Percentiles rank a stretch among this genome's conserved stretches.
Evolutionary conservation across 2,329 filamentous ascomycete genomes (phyloP).

Genomic region (Fusarium sp.): DNA sequence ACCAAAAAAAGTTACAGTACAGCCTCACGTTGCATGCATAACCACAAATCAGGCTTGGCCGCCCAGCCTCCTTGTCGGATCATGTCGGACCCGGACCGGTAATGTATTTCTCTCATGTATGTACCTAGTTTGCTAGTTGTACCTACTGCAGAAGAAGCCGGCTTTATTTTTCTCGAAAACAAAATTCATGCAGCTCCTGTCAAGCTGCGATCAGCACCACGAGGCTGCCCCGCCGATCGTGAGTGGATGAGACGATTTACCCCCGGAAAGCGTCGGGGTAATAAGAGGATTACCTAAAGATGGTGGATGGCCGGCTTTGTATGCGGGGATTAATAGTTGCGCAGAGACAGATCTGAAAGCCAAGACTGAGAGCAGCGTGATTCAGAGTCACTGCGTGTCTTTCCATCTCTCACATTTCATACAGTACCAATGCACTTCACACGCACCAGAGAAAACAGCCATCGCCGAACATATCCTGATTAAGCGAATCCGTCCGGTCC

Average conservation of each 20-base stretch:
- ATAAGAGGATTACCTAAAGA: constrained; percentile 25
- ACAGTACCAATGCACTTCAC: not conserved
- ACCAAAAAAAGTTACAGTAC: constrained; percentile 15
- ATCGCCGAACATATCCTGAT: constrained; percentile 43
- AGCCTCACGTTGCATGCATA: constrained; percentile 31
- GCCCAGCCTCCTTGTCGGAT: constrained; percentile 38
- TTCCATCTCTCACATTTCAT: not conserved
- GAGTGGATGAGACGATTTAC: constrained; percentile 41
- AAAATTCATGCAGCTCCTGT: constrained; percentile 2
- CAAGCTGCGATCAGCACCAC: constrained; percentile 37
- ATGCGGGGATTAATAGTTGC: constrained; percentile 21
- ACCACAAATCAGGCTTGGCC: constrained; percentile 14
- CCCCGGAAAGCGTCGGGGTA: constrained; percentile 25
- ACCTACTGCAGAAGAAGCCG: not conserved
- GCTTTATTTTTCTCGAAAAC: constrained; percentile 10
- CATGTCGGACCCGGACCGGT: constrained; percentile 45
- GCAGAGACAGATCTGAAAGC: no score
- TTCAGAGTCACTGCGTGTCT: not conserved
- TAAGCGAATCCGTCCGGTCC: constrained; percentile 33
- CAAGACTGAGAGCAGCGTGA: no score
- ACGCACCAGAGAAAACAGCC: not conserved
- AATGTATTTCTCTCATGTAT: constrained; percentile 10
- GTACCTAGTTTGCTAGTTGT: not conserved
- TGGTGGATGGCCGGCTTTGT: constrained; percentile 9
- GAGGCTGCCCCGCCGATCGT: constrained; percentile 47